Conservation (phyloP, 208 protist species). For the Leptomonas seymouri region DNA sequence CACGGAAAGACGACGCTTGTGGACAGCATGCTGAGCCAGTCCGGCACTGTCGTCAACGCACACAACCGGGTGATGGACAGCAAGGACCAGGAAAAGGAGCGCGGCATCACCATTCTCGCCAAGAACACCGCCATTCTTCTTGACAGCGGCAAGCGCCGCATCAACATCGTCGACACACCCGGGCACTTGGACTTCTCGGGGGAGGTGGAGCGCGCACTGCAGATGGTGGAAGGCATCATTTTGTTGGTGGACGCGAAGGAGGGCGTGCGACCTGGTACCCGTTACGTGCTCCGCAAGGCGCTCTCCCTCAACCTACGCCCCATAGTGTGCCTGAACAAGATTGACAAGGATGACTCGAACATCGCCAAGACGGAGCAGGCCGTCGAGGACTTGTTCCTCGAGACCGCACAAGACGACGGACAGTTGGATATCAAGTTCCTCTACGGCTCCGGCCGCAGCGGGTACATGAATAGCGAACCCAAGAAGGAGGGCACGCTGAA, state of each 20-base stretch:
- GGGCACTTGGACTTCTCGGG: slow-evolving; percentile 98
- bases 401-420: slow-evolving; percentile 92
- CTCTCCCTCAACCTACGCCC: slow-evolving; percentile 92
- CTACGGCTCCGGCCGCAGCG: slow-evolving; percentile 93
- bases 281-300: slow-evolving; percentile 98
- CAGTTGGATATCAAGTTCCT: slow-evolving; percentile 97
- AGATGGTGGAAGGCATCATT: slow-evolving; percentile 98
- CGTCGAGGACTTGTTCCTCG: slow-evolving; percentile 96
- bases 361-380: slow-evolving; percentile 94
- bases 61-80: slow-evolving; percentile 97
- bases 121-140: slow-evolving; percentile 94
- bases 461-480: slow-evolving; percentile 89
- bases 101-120: slow-evolving; percentile 98
- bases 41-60: slow-evolving; percentile 78
- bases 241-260: slow-evolving; percentile 96
- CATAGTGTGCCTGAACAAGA: slow-evolving; percentile 98
- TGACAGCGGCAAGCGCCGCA: slow-evolving; percentile 69
- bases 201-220: slow-evolving; percentile 97
- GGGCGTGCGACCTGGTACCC: slow-evolving; percentile 97
- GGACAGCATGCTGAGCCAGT: slow-evolving; percentile 95
- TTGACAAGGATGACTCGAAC: slow-evolving; percentile 93
- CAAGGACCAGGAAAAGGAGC: slow-evolving; percentile 95
- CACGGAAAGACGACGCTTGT: slow-evolving; percentile 98
- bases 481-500: slow-evolving; percentile 77
- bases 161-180: slow-evolving; percentile 98